Evolutionary conservation across 2,329 filamentous ascomycete genomes (phyloP).

Genomic region (Calycina herbarum): DNA sequence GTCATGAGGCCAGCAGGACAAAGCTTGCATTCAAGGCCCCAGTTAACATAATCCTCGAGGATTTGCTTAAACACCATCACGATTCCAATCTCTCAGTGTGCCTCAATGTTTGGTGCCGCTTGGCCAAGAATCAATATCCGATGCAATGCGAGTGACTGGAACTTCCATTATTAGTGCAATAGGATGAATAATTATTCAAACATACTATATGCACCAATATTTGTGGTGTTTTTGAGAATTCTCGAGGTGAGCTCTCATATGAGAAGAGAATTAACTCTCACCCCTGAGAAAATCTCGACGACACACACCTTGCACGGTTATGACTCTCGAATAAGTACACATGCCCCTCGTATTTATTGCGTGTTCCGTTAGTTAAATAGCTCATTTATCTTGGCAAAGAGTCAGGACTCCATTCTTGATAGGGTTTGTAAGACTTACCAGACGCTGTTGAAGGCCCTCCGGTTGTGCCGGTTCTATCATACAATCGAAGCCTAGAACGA

Average conservation of each 20-base stretch:
- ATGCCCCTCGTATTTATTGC: not conserved
- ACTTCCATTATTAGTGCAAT: not conserved
- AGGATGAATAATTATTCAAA: not conserved
- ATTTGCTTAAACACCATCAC: not conserved
- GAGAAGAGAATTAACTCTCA: not conserved
- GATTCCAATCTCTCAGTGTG: not conserved
- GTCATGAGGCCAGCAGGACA: not conserved
- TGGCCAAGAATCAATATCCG: slow-evolving; percentile 11
- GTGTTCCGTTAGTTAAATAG: not conserved
- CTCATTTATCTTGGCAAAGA: not conserved
- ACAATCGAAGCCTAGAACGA: no score
- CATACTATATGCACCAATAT: not conserved
- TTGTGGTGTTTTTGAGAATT: not conserved
- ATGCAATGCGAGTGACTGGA: slow-evolving; percentile 8
- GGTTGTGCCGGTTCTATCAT: no score
- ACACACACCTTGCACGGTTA: not conserved
- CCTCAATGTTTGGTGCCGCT: not conserved
- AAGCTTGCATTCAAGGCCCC: not conserved
- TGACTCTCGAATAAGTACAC: not conserved
- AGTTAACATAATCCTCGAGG: not conserved
- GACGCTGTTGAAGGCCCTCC: no score
- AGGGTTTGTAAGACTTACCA: no score
- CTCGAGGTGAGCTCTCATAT: not conserved
- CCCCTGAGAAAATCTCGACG: not conserved
- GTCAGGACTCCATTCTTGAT: not conserved